Conservation (phyloP, 1,284 basidiomycete genomes). For the Trichosporon sp. region DNA sequence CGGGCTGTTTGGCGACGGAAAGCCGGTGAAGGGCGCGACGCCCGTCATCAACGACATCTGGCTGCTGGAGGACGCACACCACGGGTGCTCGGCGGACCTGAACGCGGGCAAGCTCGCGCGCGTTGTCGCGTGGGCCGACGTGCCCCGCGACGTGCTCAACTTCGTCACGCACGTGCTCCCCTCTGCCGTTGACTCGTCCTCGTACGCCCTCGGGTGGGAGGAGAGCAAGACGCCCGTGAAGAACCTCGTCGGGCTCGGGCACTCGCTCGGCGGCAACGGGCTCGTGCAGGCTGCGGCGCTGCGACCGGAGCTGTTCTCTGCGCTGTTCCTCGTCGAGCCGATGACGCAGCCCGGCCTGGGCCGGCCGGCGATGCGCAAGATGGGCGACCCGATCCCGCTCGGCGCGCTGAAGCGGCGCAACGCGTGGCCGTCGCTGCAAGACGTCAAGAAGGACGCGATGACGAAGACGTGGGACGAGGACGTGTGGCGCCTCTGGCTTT, state of each 20-base stretch:
- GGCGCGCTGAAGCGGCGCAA: slow-evolving; percentile 61
- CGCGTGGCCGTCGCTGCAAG: slow-evolving; percentile 59
- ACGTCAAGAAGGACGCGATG: slow-evolving; percentile 51
- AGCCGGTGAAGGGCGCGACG: background rate
- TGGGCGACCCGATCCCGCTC: slow-evolving; percentile 10
- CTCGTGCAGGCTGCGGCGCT: slow-evolving; percentile 60
- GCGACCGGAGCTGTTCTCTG: slow-evolving; percentile 64
- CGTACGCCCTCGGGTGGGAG: slow-evolving; percentile 15
- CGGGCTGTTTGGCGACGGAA: slow-evolving; percentile 7
- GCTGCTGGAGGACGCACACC: slow-evolving; percentile 70
- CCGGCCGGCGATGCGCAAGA: background rate
- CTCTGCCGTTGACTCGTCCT: background rate
- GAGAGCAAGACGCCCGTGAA: background rate
- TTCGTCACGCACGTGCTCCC: slow-evolving; percentile 53
- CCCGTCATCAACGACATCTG: slow-evolving; percentile 66
- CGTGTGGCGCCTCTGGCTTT: slow-evolving; percentile 60
- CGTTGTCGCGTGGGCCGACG: slow-evolving; percentile 41
- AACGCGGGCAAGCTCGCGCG: slow-evolving; percentile 57
- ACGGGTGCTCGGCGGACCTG: slow-evolving; percentile 67
- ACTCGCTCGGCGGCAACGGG: slow-evolving; percentile 74
- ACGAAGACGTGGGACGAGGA: slow-evolving; percentile 54
- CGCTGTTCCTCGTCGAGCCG: slow-evolving; percentile 75
- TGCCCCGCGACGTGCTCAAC: slow-evolving; percentile 44
- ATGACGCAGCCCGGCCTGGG: slow-evolving; percentile 47
- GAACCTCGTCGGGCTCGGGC: slow-evolving; percentile 60